These are phyloP conservation scores for Arthrobotrys sphaeroides DNA, from an alignment of 2,329 filamentous ascomycete species.

Conservation along the genomic window DNA sequence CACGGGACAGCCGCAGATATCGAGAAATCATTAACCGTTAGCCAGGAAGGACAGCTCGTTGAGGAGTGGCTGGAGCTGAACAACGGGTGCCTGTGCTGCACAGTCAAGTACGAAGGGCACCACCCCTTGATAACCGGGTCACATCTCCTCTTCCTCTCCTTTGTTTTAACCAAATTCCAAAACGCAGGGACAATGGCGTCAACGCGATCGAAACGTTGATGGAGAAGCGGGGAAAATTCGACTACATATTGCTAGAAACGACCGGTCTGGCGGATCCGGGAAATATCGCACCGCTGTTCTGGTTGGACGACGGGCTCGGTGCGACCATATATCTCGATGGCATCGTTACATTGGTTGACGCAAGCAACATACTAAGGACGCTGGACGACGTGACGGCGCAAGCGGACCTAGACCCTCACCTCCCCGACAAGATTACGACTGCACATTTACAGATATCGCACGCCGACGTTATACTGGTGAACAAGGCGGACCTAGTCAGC, in stretches of 20 bases:
- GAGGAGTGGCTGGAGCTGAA: conserved; percentile 96
- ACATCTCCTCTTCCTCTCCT: conserved; percentile 56
- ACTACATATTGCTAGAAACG: conserved; percentile 97
- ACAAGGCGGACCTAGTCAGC: conserved; percentile 87
- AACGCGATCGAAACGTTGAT: conserved; percentile 95
- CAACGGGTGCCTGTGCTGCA: conserved; percentile 96
- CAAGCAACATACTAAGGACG: conserved; percentile 85
- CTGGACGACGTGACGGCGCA: conserved; percentile 73
- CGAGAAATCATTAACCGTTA: conserved; percentile 93
- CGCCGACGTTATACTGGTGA: conserved; percentile 92
- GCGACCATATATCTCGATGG: conserved; percentile 97
- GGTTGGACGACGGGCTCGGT: conserved; percentile 94
- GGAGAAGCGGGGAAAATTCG: conserved; percentile 90
- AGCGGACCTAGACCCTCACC: conserved; percentile 64
- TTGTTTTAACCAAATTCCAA: conserved; percentile 35
- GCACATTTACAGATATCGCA: conserved; percentile 97
- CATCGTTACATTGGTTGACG: conserved; percentile 94
- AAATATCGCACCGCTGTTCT: conserved; percentile 94
- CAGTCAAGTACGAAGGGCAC: conserved; percentile 76
- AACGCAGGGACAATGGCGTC: conserved; percentile 81
- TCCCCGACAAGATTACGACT: conserved; percentile 71
- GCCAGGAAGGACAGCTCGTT: conserved; percentile 80
- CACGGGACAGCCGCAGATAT: conserved; percentile 79
- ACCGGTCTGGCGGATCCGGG: conserved; percentile 95
- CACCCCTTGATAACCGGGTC: not conserved